phyloP scores from a whole-genome alignment of 331 rosid species.

The Arachis monticola region DNA sequence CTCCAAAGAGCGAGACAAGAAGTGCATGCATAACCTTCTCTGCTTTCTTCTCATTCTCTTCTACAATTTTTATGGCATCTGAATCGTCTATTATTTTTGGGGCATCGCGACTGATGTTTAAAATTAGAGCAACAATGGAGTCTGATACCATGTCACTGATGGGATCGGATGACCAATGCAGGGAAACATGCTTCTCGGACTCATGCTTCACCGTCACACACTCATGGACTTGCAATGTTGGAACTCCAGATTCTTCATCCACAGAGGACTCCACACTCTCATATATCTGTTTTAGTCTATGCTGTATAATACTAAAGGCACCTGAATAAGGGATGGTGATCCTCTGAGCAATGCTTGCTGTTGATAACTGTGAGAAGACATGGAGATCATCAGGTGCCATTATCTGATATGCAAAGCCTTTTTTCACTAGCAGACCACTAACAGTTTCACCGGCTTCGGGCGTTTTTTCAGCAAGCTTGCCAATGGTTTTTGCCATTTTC shows the following conservation, averaged over 20 bases:
- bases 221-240: constrained; percentile 73
- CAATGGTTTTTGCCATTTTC: constrained; percentile 92
- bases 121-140: constrained; percentile 75
- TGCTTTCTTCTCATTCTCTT: constrained; percentile 69
- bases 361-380: constrained; percentile 83
- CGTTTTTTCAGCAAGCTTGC: constrained; percentile 79
- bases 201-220: constrained; percentile 80
- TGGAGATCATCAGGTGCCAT: constrained; percentile 96
- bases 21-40: constrained; percentile 80
- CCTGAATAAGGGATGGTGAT: constrained; percentile 81
- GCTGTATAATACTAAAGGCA: constrained; percentile 66
- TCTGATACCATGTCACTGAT: constrained; percentile 93
- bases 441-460: constrained; percentile 76
- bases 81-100: constrained; percentile 74
- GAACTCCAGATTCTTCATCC: constrained; percentile 79
- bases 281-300: constrained; percentile 72
- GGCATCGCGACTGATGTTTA: constrained; percentile 70
- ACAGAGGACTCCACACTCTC: constrained; percentile 76
- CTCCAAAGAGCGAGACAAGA: constrained; percentile 79
- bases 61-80: constrained; percentile 64
- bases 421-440: constrained; percentile 85
- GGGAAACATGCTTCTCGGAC: constrained; percentile 77
- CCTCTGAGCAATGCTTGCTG: constrained; percentile 77
- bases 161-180: constrained; percentile 91
- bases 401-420: constrained; percentile 90